Evolutionary conservation across 2,329 filamentous ascomycete genomes (phyloP), one percentile per base, ranked within the genome.

Genomic region (Graphilbum ipis-grandicollis): DNA sequence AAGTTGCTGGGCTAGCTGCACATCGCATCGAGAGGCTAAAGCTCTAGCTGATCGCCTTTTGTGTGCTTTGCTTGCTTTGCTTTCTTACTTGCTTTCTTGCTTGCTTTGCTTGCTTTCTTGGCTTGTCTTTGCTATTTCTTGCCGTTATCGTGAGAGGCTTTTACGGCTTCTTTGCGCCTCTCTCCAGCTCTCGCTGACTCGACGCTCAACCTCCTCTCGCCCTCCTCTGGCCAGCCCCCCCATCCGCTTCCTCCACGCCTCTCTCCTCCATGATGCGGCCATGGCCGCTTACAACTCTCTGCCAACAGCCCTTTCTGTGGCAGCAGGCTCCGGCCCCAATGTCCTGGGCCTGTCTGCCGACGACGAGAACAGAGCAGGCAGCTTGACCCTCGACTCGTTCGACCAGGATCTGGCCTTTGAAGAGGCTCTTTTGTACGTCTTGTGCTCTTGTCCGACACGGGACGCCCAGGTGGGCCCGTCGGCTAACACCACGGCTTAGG

Each of bases 271-370:
- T 28, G 34, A 43, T 43, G 43, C 37, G 36, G 38, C 39, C 50
- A 73, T 73, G 69, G 65, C 66, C 46, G 59, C 60, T 49, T 73
- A 63, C 59, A 71, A 68, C 54, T 59, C 66, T 51, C 65, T 71
- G 58, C 56, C 63, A n/a, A n/a, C n/a, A 56, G 59, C 57, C 49
- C 59, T 67, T 50, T 54, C 59, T 46, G 55, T 60, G 44, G 54
- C 56, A 52, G 51, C 58, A 47, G 56, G 59, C 42, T 33, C 48
- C 35, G 52, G 57, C 43, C 56, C 52, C 50, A 63, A 68, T 45
- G 49, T 54, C 44, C 60, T 70, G 54, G 54, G 53, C 43, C 52
- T 71, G 25, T 26, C 70, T 51, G 62, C 58, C 44, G 18, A 49
- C 31, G 56, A 54, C 35, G 52, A 57, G 40, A 39, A 50, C 31